A percentile compares a stretch with the other conserved stretches of the same genome.
phyloP scores from a whole-genome alignment of 192 early-diverging fungal genomes.

The Cetraspora pellucida region DNA sequence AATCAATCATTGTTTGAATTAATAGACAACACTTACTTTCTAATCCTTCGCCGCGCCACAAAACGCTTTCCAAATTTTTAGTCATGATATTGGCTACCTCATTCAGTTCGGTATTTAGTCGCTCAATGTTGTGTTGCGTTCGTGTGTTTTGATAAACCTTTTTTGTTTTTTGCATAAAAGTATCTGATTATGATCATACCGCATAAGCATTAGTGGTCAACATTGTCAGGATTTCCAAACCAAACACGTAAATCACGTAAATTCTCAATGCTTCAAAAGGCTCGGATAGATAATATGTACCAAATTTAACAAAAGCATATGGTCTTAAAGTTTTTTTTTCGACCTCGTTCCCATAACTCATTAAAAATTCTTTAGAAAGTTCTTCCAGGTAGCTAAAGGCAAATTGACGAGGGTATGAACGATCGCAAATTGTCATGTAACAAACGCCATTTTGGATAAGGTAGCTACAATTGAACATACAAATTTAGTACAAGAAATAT shows the following conservation, averaged over 20 bases:
- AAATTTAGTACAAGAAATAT: neutral
- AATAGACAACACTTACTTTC: slow-evolving; percentile 57
- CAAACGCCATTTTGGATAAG: slow-evolving; percentile 92
- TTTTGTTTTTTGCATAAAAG: slow-evolving; percentile 98
- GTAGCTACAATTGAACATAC: slow-evolving; percentile 62
- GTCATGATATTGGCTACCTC: slow-evolving; percentile 99
- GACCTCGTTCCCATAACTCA: slow-evolving; percentile 90
- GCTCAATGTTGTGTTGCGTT: slow-evolving; percentile 88
- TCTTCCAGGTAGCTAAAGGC: slow-evolving; percentile 97
- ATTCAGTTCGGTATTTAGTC: slow-evolving; percentile 92
- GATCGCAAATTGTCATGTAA: slow-evolving; percentile 93
- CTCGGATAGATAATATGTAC: slow-evolving; percentile 45
- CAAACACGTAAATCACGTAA: neutral
- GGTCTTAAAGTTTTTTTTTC: slow-evolving; percentile 81
- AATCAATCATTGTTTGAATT: too few relatives aligned
- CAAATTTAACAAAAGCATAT: slow-evolving; percentile 97
- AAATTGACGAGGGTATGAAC: slow-evolving; percentile 86
- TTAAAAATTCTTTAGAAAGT: slow-evolving; percentile 90
- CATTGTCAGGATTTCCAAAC: neutral
- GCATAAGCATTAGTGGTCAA: neutral
- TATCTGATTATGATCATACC: slow-evolving; percentile 58
- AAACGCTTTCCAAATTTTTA: slow-evolving; percentile 94
- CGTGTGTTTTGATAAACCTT: slow-evolving; percentile 94
- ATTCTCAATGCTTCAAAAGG: neutral
- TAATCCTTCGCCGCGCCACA: slow-evolving; percentile 86